Percentiles rank a stretch among this genome's conserved stretches.
Conservation (phyloP, 2,329 filamentous ascomycete genomes). For the Purpureocillium takamizusanense region DNA sequence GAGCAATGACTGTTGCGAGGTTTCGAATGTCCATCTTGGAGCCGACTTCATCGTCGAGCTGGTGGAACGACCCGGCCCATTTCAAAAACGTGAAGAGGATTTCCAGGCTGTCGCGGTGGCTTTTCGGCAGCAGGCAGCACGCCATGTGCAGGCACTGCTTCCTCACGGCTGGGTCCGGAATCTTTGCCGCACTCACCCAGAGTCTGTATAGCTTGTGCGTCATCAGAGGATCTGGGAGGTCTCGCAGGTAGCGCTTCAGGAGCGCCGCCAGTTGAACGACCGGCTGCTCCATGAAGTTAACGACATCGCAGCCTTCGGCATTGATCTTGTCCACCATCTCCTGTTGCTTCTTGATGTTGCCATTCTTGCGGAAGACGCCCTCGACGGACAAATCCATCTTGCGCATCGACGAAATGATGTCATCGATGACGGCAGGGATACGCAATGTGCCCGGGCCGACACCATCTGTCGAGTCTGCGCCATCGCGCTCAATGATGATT, state of each 20-base stretch:
- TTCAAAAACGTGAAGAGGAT: slow-evolving; percentile 94
- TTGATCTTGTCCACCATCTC: slow-evolving; percentile 84
- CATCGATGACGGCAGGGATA: slow-evolving; percentile 90
- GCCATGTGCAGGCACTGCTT: slow-evolving; percentile 81
- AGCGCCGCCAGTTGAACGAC: slow-evolving; percentile 91
- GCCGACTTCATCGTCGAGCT: slow-evolving; percentile 91
- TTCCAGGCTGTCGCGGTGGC: slow-evolving; percentile 87
- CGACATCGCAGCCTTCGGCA: slow-evolving; percentile 70
- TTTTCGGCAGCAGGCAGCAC: slow-evolving; percentile 87
- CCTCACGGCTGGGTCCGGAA: slow-evolving; percentile 71
- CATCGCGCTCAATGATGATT: slow-evolving; percentile 81
- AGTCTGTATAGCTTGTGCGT: slow-evolving; percentile 90
- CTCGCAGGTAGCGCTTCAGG: slow-evolving; percentile 88
- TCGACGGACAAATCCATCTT: slow-evolving; percentile 99
- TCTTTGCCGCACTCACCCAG: slow-evolving; percentile 84
- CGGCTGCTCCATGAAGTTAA: slow-evolving; percentile 80
- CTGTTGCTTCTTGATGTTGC: slow-evolving; percentile 89
- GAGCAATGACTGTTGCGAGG: slow-evolving; percentile 91
- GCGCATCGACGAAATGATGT: slow-evolving; percentile 87
- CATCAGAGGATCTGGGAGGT: slow-evolving; percentile 88
- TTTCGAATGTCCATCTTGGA: slow-evolving; percentile 99
- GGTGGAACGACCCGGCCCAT: slow-evolving; percentile 95
- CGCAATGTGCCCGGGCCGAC: slow-evolving; percentile 85
- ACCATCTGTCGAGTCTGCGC: slow-evolving; percentile 94
- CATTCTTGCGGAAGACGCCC: slow-evolving; percentile 97